phyloP scores from a whole-genome alignment of 1,284 basidiomycete genomes.

The Cutaneotrichosporon sp. region DNA sequence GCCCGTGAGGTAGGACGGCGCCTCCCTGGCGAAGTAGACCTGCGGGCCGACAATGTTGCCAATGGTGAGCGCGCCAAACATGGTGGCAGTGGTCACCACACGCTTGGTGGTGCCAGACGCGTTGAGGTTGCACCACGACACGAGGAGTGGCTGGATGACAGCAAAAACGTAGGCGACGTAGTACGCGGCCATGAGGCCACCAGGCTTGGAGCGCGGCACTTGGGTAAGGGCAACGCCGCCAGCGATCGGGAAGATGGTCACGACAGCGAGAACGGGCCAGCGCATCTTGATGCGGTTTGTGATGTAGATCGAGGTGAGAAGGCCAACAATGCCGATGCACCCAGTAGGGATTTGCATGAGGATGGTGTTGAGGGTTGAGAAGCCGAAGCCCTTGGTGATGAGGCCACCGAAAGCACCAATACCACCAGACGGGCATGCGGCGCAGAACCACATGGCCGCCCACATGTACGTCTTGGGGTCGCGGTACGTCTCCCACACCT shows the following conservation, averaged over 20 bases:
- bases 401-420: conserved; percentile 50
- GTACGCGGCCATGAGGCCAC: conserved; percentile 42
- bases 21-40: conserved; percentile 41
- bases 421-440: conserved; percentile 47
- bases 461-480: conserved; percentile 50
- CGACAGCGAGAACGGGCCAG: conserved; percentile 57
- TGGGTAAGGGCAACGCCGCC: conserved; percentile 43
- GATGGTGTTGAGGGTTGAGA: conserved; percentile 49
- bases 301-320: conserved; percentile 54
- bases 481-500: conserved; percentile 47
- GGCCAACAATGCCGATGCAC: conserved; percentile 56
- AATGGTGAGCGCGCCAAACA: conserved; percentile 35
- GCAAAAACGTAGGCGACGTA: conserved; percentile 44
- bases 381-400: conserved; percentile 47
- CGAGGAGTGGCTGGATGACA: conserved; percentile 41
- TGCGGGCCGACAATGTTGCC: conserved; percentile 43
- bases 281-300: conserved; percentile 58
- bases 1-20: conserved; percentile 42
- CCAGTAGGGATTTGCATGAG: conserved; percentile 56
- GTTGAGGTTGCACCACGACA: conserved; percentile 47
- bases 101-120: conserved; percentile 48
- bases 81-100: conserved; percentile 42
- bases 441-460: conserved; percentile 44
- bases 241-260: conserved; percentile 42
- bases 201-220: conserved; percentile 30